phyloP scores from a whole-genome alignment of 192 early-diverging fungal genomes.

The Linderina pennispora region DNA sequence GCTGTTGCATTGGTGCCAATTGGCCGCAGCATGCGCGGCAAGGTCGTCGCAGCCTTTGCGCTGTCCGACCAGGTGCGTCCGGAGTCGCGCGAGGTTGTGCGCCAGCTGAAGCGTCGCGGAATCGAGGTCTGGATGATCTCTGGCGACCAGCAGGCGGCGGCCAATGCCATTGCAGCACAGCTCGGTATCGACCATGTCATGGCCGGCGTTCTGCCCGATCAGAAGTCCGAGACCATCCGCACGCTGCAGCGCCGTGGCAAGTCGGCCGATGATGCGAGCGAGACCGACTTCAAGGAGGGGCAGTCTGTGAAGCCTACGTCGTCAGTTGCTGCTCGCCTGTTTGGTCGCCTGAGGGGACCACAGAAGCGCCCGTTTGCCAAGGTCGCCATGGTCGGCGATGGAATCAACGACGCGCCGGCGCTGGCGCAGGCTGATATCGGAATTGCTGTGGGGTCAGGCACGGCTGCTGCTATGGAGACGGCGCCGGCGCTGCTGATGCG shows the following conservation, averaged over 20 bases:
- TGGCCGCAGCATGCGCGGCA: slow-evolving; percentile 51
- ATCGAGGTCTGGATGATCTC: slow-evolving; percentile 86
- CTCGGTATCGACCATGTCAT: slow-evolving; percentile 80
- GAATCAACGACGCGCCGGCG: slow-evolving; percentile 93
- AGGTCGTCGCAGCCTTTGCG: slow-evolving; percentile 59
- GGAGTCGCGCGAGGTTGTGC: slow-evolving; percentile 66
- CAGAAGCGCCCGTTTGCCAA: slow-evolving; percentile 36
- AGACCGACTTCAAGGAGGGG: neutral
- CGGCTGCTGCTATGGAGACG: slow-evolving; percentile 87
- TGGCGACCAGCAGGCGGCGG: slow-evolving; percentile 81
- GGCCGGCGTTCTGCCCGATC: slow-evolving; percentile 83
- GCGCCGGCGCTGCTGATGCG: slow-evolving; percentile 79
- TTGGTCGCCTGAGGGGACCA: too few relatives aligned
- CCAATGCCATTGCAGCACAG: slow-evolving; percentile 67
- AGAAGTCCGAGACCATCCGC: slow-evolving; percentile 74
- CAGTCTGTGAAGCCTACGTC: too few relatives aligned
- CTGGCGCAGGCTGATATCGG: slow-evolving; percentile 87
- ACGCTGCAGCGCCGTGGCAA: slow-evolving; percentile 53
- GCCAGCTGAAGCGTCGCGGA: slow-evolving; percentile 62
- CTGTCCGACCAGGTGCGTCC: slow-evolving; percentile 81
- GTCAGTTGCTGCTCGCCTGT: too few relatives aligned
- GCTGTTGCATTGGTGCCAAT: slow-evolving; percentile 22
- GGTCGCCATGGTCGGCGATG: slow-evolving; percentile 93
- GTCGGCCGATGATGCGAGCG: neutral
- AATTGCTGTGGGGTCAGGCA: slow-evolving; percentile 84